These are phyloP conservation scores for Thymus quinquecostatus DNA, from an alignment of 257 asterid genomes.

Conservation along the genomic window DNA sequence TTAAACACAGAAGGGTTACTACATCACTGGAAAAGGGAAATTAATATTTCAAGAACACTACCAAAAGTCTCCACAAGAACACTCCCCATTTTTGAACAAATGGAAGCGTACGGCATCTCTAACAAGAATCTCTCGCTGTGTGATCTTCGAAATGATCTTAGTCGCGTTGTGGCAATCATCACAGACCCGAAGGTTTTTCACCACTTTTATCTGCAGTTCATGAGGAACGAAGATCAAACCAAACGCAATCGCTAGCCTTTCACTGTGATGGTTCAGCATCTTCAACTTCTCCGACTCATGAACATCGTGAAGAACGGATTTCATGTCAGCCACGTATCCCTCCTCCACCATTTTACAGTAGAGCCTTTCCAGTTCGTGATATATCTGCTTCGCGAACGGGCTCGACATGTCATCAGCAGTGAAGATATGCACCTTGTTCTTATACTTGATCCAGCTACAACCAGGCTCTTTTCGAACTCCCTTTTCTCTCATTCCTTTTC, in stretches of 20 bases:
- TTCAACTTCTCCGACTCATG: slow-evolving; percentile 63
- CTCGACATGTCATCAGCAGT: slow-evolving; percentile 72
- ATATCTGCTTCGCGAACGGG: slow-evolving; percentile 56
- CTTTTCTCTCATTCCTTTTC: slow-evolving; percentile 65
- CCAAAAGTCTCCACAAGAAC: slow-evolving; percentile 85
- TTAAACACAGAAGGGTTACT: not conserved
- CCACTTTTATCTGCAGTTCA: slow-evolving; percentile 56
- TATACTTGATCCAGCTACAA: slow-evolving; percentile 79
- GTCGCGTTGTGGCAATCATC: slow-evolving; percentile 69
- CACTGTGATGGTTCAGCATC: slow-evolving; percentile 71
- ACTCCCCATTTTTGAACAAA: slow-evolving; percentile 59
- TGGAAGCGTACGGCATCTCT: slow-evolving; percentile 67
- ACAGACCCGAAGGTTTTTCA: slow-evolving; percentile 70
- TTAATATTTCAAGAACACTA: slow-evolving; percentile 22
- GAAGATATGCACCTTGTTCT: slow-evolving; percentile 62
- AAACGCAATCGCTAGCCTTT: slow-evolving; percentile 75
- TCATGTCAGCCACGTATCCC: slow-evolving; percentile 66
- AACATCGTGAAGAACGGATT: slow-evolving; percentile 68
- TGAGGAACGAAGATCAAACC: slow-evolving; percentile 63
- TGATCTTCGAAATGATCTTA: slow-evolving; percentile 59
- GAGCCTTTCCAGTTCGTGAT: slow-evolving; percentile 55
- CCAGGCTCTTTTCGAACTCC: slow-evolving; percentile 80
- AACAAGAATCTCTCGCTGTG: slow-evolving; percentile 58
- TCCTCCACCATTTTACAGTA: slow-evolving; percentile 47
- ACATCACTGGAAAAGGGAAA: too few relatives aligned